Base-by-base conservation (phyloP, 495 filamentous ascomycete genomes). In the Hypoxylon subgilvum region DNA sequence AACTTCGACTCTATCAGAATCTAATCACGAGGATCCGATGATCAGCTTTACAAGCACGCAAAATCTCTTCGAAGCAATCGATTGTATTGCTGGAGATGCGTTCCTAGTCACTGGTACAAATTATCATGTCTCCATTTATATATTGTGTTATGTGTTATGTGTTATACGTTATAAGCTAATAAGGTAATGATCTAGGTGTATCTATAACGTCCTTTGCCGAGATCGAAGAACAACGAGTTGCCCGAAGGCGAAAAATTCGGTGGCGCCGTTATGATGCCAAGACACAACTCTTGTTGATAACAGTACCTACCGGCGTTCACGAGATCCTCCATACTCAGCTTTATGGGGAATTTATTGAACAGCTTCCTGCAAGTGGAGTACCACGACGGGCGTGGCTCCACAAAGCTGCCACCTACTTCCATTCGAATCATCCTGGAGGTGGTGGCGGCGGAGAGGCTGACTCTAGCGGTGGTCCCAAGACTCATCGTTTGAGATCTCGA, bases 381-480 rank as follows among this genome's bases (percentile, higher is more conserved):
- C 43, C 8, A 36, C 48, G 22, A 59, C 23, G 34, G 18, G 25
- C 39, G 21, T 42, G 39, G 39, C 10, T 27, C 19, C 4, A 12
- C 39, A 42, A 25, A 27, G 39, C 19, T 25, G 39, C 39, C 19
- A 25, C 39, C 21, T 42, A 27, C 21, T 42, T 25, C 27, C 39
- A 10, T 32, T 58, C 56, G 57, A 53, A 52, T 22, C 63, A 59
- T 62, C 65, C 41, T 57, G 51, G 52, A 56, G 42, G 42, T 40
- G 42, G 42, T 40, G 53, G 28, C 41, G 22, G 18, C 13, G 57
- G 36, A 52, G 57, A 67, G 32, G 47, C 52, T 25, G 60, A 69
- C 28, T 67, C 63, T 36, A 59, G 38, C 17, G 59, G 67, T 40
- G 63, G 52, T 47, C 63, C 67, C 38, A 47, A 25, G 17, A 45